Base-by-base conservation (phyloP, 2,329 filamentous ascomycete genomes). In the Sclerotinia borealis region DNA sequence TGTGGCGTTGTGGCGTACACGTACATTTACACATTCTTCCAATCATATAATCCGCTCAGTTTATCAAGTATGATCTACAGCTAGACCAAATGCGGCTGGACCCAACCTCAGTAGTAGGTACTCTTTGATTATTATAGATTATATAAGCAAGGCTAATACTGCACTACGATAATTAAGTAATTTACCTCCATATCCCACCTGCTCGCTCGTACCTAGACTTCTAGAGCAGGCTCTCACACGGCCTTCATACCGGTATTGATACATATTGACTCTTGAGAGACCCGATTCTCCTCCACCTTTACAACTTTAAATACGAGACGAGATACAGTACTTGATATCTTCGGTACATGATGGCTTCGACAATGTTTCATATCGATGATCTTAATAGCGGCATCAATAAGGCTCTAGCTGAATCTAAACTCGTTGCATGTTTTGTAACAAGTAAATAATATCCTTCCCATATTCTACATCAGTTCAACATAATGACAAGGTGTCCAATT, bases 391-490 rank as follows among this genome's bases (percentile, higher is more conserved):
- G 91, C 64, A 96, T 97, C 70, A 81, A 84, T 37, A 80, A 84
- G 25, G 92, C 93, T 15, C 81, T 97, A 8, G 83, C 85, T 65
- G 81, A 93, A 74, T 80, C 85, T 64, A 96, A 93, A 76, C 81
- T 89, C 22, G 90, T 97, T 0, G 83, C 90, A 36, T 96, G 92
- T 77, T 96, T 97, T 76, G 88, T 96, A 37, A 85, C 86, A 72
- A 88, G 91, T 92, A 65, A 36, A 47, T 63, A 45, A n/a, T 27
- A 22, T 39, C 48, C 22, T 19, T 31, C 41, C 43, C 49, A 31
- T 31, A n/a, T 37, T 36, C n/a, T 45, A 17, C 19, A 41, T n/a
- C 25, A 22, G 15, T 15, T 15, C 55, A 17, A 27, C 13, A n/a
- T 51, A 51, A 39, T 52, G 37, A 61, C 48, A 29, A 34, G n/a